Percentiles rank a stretch among this genome's conserved stretches.
These are phyloP conservation scores for Populus hybrid DNA, from an alignment of 441 rosid species.

Conservation along the genomic window DNA sequence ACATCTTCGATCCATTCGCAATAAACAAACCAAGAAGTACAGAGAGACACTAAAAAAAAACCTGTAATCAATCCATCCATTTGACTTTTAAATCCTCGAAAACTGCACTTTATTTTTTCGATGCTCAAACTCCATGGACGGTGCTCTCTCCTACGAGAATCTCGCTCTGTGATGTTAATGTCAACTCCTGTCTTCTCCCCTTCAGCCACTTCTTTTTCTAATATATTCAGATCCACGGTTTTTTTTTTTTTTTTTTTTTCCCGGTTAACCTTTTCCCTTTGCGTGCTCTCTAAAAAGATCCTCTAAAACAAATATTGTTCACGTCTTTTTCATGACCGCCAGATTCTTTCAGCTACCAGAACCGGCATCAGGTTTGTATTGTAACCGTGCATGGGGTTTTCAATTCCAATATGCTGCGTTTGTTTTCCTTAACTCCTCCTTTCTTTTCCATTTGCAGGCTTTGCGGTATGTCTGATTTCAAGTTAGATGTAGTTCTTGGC, in stretches of 20 bases:
- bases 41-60: not conserved
- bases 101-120: slow-evolving; percentile 9
- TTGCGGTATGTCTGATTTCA: slow-evolving; percentile 40
- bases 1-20: not conserved
- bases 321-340: slow-evolving; percentile 24
- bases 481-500: slow-evolving; percentile 38
- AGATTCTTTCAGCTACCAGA: not conserved
- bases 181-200: not conserved
- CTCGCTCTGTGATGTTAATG: slow-evolving; percentile 18
- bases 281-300: slow-evolving; percentile 51
- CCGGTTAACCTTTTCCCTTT: slow-evolving; percentile 37
- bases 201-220: not conserved
- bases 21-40: not conserved
- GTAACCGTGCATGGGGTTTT: not conserved
- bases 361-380: not conserved
- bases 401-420: not conserved
- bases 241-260: not conserved
- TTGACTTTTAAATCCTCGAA: slow-evolving; percentile 38
- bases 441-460: slow-evolving; percentile 23
- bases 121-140: slow-evolving; percentile 12
- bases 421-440: not conserved
- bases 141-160: slow-evolving; percentile 18
- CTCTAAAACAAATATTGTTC: not conserved
- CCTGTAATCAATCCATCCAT: not conserved
- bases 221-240: not conserved